Conservation (phyloP, 2,329 filamentous ascomycete genomes). For the Monosporascus cannonballus region DNA sequence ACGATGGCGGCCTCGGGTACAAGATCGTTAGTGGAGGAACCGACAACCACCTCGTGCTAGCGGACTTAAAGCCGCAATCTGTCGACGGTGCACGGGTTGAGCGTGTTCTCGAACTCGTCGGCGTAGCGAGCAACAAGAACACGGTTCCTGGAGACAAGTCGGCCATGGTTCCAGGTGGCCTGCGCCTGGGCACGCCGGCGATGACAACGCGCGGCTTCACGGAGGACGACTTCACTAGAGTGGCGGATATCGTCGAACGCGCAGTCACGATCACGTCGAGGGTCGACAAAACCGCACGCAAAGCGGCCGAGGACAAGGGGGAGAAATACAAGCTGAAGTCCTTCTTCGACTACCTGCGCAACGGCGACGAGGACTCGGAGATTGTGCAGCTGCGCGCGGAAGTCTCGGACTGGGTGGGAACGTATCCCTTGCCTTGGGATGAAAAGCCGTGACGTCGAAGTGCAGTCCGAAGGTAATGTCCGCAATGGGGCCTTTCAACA, state of each 20-base stretch:
- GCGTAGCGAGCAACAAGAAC: conserved; percentile 99
- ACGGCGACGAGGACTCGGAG: conserved; percentile 61
- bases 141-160: conserved; percentile 94
- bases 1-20: conserved; percentile 75
- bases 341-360: conserved; percentile 62
- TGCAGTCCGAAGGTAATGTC: conserved; percentile 6
- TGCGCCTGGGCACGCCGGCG: conserved; percentile 90
- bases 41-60: conserved; percentile 92
- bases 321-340: conserved; percentile 63
- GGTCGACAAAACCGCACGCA: conserved; percentile 66
- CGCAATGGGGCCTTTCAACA: background rate
- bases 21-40: conserved; percentile 89
- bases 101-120: conserved; percentile 82
- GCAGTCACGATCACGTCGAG: conserved; percentile 73
- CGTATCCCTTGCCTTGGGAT: conserved; percentile 66
- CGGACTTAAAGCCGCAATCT: conserved; percentile 82
- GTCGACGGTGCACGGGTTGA: conserved; percentile 89
- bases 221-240: conserved; percentile 79
- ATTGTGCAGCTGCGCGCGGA: conserved; percentile 68
- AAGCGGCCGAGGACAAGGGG: conserved; percentile 60
- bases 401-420: conserved; percentile 73
- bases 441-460: conserved; percentile 21
- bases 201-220: conserved; percentile 97
- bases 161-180: conserved; percentile 84
- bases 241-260: conserved; percentile 80